Evolutionary conservation across 805 yeast species (phyloP), one percentile per base, ranked within the genome.

Genomic region (Kuraishia molischiana): DNA sequence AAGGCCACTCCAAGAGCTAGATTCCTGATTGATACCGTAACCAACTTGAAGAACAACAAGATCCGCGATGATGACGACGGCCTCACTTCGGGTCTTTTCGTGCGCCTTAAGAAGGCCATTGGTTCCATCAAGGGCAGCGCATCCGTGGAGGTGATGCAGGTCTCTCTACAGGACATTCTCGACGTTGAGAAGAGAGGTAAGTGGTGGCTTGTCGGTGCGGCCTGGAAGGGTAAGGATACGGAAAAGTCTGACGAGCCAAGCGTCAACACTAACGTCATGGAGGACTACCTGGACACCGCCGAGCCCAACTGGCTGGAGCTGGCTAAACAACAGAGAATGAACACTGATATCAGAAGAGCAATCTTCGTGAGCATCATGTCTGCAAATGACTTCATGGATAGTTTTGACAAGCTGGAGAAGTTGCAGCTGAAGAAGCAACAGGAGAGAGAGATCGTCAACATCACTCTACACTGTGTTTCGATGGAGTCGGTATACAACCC

Each of bases 121-220:
- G 82, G 82, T 2, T 54, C 68, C 1, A 59, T 79, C 30, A 61
- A 61, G 19, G 56, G 67, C 14, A 61, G 62, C 29, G 69, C 69
- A 32, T 53, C 59, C 20, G 61, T 64, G 29, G 97, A 92, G 38
- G 84, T 98, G 2, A 67, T 92, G 19, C 86, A 84, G 46, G 97
- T 92, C 0, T 64, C 85, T 3, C 62, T 90, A 17, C 79, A 76
- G 34, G 99, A 92, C 61, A 86, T 92, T 40, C 76, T 73, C 35
- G 76, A 74, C 43, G 69, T 85, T 19, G 84, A 80, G 11, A 74
- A 80, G 1, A 76, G 77, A 45, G 99, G 99, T 40, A 92, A 90
- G 59, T 92, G 99, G 99, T 92, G 99, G 99, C 66, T 92, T 24
- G 90, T 92, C 22, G 99, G 99, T 36, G 85, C 97, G 1, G 95